Base-by-base conservation (phyloP, 371 early-diverging fungal species). In the Fennellomyces sp. region DNA sequence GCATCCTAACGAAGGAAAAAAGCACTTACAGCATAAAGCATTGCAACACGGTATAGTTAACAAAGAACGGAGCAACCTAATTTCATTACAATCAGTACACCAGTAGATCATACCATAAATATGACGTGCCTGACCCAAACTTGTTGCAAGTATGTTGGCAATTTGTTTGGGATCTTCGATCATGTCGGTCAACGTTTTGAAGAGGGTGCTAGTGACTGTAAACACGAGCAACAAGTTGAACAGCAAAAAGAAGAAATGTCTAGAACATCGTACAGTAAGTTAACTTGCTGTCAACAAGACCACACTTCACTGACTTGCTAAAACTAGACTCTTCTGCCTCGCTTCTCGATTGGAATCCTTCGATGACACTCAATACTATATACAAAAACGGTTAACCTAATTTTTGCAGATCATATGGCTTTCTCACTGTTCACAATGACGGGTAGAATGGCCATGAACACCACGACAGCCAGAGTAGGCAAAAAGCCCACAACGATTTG, bases 171-270 rank as follows among this genome's bases (percentile, higher is more conserved):
- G 89, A 47, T 82, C 80, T 27, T 86, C 81, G 50, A 89, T 68
- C 4, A 91, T 87, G 28, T 92, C 88, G 33, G 83, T 75, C 42
- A 94, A 58, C 13, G 90, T 77, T 42, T 89, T 81, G 72, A 90
- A 89, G 53, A 94, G 68, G 0, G 94, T 91, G 31, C 86, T 84
- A 4, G 92, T 90, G 8, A 94, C 76, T 5, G 91, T 89, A 69
- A 93, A 91, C 11, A 95, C 86, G 52, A 97, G 74, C 36, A 97
- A 70, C 7, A 96, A 89, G 72, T 95, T 97, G 78, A 92, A 88
- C 27, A 96, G 69, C 52, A 89, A 84, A 62, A 95, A 96, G 54
- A 90, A 88, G 70, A 92, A 96, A 73, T 94, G 92, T 66, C 93
- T 92, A 55, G 5, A 49, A 56, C 30, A 65, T 38, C 3, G 7